Conservation (phyloP, 1,284 basidiomycete species). For the Leccinum ambiguum region DNA sequence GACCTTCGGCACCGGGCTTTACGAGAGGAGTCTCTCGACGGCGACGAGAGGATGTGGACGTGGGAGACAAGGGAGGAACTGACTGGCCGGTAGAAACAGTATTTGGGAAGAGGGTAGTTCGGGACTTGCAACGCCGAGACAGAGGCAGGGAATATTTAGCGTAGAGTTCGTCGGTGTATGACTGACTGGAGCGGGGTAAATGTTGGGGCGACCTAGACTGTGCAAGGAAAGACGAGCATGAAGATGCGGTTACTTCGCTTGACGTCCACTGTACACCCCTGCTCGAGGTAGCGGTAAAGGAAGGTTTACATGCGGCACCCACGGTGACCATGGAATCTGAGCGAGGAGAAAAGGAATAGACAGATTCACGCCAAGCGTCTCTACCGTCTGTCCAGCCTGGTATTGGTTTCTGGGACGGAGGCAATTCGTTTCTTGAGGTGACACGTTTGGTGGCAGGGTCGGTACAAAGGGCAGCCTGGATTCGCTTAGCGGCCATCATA, state of each 20-base stretch:
- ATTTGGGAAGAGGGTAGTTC: slow-evolving; percentile 39
- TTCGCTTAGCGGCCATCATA: slow-evolving; percentile 65
- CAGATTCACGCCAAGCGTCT: slow-evolving; percentile 59
- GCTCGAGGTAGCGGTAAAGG: slow-evolving; percentile 50
- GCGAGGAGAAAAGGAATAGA: slow-evolving; percentile 48
- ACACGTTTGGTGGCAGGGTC: slow-evolving; percentile 37
- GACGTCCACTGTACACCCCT: slow-evolving; percentile 52
- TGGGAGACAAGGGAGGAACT: slow-evolving; percentile 29
- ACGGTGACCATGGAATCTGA: slow-evolving; percentile 28
- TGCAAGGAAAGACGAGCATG: slow-evolving; percentile 24
- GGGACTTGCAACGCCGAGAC: slow-evolving; percentile 49
- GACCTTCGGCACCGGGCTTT: slow-evolving; percentile 57
- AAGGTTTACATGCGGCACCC: slow-evolving; percentile 31
- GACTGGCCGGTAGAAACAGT: slow-evolving; percentile 34
- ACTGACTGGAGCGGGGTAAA: slow-evolving; percentile 29
- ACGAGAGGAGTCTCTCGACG: slow-evolving; percentile 53
- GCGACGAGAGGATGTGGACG: slow-evolving; percentile 33
- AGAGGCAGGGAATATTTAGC: slow-evolving; percentile 54
- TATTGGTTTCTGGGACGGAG: slow-evolving; percentile 42
- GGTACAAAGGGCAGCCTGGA: slow-evolving; percentile 48
- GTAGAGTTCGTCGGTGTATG: slow-evolving; percentile 49
- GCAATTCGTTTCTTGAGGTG: slow-evolving; percentile 23
- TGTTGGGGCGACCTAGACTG: slow-evolving; percentile 17
- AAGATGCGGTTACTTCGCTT: slow-evolving; percentile 32
- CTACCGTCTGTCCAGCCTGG: slow-evolving; percentile 72